phyloP scores from a whole-genome alignment of 768 basidiomycete species.

The Pleurotus pulmonarius region DNA sequence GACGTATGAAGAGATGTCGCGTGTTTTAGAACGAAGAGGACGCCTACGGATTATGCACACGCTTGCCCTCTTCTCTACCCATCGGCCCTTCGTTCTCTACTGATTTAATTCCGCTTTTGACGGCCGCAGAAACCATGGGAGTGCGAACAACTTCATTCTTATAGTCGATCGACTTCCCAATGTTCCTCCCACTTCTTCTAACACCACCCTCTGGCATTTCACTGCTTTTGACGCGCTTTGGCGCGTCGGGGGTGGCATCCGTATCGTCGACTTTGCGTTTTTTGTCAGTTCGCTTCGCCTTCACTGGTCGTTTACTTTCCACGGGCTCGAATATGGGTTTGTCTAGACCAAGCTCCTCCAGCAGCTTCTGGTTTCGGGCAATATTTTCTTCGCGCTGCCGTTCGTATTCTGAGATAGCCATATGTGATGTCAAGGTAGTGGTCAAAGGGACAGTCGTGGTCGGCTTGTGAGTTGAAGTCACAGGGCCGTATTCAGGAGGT shows the following conservation, averaged over 20 bases:
- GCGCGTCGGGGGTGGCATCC: slow-evolving; percentile 22
- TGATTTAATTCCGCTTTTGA: slow-evolving; percentile 31
- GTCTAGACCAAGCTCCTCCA: slow-evolving; percentile 41
- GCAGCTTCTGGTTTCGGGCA: slow-evolving; percentile 39
- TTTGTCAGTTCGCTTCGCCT: slow-evolving; percentile 17
- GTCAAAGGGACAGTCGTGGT: no score
- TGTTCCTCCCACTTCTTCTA: slow-evolving; percentile 68
- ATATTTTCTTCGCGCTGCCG: slow-evolving; percentile 30
- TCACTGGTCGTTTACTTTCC: slow-evolving; percentile 30
- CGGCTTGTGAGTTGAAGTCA: no score
- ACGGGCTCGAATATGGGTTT: slow-evolving; percentile 46
- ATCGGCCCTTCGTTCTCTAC: slow-evolving; percentile 30
- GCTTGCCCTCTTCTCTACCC: slow-evolving; percentile 30
- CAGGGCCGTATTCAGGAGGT: no score
- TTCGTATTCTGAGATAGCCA: slow-evolving; percentile 28
- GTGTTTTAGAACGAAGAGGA: not conserved
- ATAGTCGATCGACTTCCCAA: slow-evolving; percentile 57
- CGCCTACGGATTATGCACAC: slow-evolving; percentile 52
- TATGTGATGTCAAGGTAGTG: not conserved
- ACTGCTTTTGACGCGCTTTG: slow-evolving; percentile 24
- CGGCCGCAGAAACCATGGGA: slow-evolving; percentile 31
- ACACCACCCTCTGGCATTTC: slow-evolving; percentile 22
- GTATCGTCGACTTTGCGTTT: slow-evolving; percentile 38
- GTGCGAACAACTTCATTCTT: slow-evolving; percentile 33
- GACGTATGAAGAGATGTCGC: not conserved